These are phyloP conservation scores for Epichloe aotearoae DNA, from an alignment of 2,329 filamentous ascomycete species.

Conservation along the genomic window DNA sequence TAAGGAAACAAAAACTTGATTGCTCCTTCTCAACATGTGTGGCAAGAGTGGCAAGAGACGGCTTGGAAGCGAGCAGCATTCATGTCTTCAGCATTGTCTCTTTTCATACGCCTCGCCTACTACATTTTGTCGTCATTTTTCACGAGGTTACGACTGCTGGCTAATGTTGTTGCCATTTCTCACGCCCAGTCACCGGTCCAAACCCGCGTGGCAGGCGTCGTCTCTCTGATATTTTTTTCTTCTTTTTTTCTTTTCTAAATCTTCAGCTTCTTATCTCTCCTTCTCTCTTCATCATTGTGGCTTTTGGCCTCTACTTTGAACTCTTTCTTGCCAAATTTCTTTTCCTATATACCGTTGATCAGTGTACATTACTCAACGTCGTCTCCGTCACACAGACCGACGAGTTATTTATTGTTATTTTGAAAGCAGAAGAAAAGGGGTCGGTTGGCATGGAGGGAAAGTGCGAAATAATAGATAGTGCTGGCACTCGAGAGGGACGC, in stretches of 20 bases:
- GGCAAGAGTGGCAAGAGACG: not conserved
- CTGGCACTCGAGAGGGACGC: not conserved
- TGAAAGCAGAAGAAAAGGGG: not conserved
- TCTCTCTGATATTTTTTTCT: slow-evolving; percentile 6
- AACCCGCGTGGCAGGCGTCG: not conserved
- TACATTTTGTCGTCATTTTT: slow-evolving; percentile 12
- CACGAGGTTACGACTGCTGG: slow-evolving; percentile 21
- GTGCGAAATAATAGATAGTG: not conserved
- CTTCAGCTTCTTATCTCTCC: not conserved
- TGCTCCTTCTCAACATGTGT: not conserved
- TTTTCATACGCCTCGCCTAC: slow-evolving; percentile 8
- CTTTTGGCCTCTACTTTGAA: slow-evolving; percentile 1
- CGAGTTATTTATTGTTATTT: not conserved
- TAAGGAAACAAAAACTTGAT: not conserved
- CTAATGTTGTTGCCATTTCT: slow-evolving; percentile 20
- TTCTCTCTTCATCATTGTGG: not conserved
- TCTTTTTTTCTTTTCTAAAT: not conserved
- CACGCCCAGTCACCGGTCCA: not conserved
- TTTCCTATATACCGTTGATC: slow-evolving; percentile 7
- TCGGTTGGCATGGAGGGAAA: not conserved
- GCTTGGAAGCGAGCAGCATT: not conserved
- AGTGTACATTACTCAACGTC: slow-evolving; percentile 19
- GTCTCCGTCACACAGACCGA: slow-evolving; percentile 17
- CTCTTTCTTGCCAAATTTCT: not conserved
- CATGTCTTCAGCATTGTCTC: not conserved